Percentiles rank a stretch among this genome's conserved stretches.
phyloP scores from a whole-genome alignment of 805 yeast species.

The Candida wancherniae region DNA sequence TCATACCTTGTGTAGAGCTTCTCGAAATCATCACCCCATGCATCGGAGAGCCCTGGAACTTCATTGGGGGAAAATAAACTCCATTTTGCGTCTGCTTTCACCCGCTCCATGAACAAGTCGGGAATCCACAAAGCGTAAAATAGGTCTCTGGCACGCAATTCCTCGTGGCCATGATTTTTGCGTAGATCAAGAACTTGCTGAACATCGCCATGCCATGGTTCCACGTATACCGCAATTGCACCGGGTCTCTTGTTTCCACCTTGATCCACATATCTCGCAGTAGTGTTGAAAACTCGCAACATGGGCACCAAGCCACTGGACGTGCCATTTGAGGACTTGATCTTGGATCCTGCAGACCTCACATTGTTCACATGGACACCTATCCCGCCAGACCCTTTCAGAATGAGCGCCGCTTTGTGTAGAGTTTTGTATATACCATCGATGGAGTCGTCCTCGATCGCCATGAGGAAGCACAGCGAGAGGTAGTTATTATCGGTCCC shows the following conservation, averaged over 20 bases:
- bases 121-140: slow-evolving; percentile 95
- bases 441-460: slow-evolving; percentile 91
- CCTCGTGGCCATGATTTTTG: slow-evolving; percentile 95
- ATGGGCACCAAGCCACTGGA: slow-evolving; percentile 94
- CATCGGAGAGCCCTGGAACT: slow-evolving; percentile 80
- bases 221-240: slow-evolving; percentile 89
- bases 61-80: slow-evolving; percentile 84
- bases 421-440: slow-evolving; percentile 92
- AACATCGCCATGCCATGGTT: slow-evolving; percentile 96
- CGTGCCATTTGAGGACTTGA: slow-evolving; percentile 88
- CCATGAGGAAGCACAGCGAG: slow-evolving; percentile 88
- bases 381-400: slow-evolving; percentile 94
- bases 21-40: slow-evolving; percentile 80
- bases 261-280: slow-evolving; percentile 96
- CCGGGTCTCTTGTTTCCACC: slow-evolving; percentile 99
- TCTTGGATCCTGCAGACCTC: slow-evolving; percentile 79
- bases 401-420: slow-evolving; percentile 82
- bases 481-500: slow-evolving; percentile 82
- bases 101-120: slow-evolving; percentile 90
- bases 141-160: slow-evolving; percentile 85
- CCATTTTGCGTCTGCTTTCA: slow-evolving; percentile 77
- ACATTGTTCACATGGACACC: slow-evolving; percentile 88
- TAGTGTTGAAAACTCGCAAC: slow-evolving; percentile 90
- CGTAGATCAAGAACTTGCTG: slow-evolving; percentile 81
- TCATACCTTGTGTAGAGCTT: slow-evolving; percentile 70